Evolutionary conservation across 2,329 filamentous ascomycete genomes (phyloP).

Genomic region (Fusarium ambrosium): DNA sequence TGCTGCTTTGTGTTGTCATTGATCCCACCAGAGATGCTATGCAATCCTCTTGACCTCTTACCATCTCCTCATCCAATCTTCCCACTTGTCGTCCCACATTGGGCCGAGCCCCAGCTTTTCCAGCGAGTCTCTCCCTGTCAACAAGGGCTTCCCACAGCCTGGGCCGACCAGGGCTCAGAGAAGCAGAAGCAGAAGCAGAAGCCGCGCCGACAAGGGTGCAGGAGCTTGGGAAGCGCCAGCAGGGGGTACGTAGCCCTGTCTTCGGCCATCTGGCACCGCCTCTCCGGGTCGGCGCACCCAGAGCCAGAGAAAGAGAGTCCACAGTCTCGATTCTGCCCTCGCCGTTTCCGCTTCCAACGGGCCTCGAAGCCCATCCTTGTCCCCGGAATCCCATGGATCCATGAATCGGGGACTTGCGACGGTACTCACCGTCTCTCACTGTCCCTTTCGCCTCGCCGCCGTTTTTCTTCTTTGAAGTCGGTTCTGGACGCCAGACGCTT

Average conservation of each 20-base stretch:
- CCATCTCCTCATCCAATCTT: conserved; percentile 25
- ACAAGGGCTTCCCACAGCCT: conserved; percentile 26
- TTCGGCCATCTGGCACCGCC: conserved; percentile 40
- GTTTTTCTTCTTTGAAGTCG: conserved; percentile 9
- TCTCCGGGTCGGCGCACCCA: conserved; percentile 30
- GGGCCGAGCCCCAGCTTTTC: conserved; percentile 24
- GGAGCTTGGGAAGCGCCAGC: conserved; percentile 30
- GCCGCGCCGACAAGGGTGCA: conserved; percentile 25
- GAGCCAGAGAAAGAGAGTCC: not conserved
- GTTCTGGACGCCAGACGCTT: conserved; percentile 1
- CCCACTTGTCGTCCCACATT: conserved; percentile 27
- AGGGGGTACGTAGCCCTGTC: conserved; percentile 40
- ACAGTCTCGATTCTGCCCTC: conserved; percentile 28
- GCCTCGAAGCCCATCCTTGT: conserved; percentile 19
- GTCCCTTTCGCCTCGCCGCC: conserved; percentile 4
- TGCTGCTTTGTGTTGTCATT: conserved; percentile 8
- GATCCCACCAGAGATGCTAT: conserved; percentile 1
- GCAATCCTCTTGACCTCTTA: conserved; percentile 14
- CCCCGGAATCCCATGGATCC: conserved; percentile 31
- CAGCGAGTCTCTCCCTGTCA: conserved; percentile 18
- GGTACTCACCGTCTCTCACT: conserved; percentile 11
- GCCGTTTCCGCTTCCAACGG: not conserved
- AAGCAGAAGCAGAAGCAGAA: conserved; percentile 2
- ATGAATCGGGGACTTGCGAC: conserved; percentile 18
- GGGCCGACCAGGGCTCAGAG: conserved; percentile 10